These are phyloP conservation scores for Bimuria novae-zelandiae DNA, from an alignment of 2,329 filamentous ascomycete genomes.

Conservation along the genomic window DNA sequence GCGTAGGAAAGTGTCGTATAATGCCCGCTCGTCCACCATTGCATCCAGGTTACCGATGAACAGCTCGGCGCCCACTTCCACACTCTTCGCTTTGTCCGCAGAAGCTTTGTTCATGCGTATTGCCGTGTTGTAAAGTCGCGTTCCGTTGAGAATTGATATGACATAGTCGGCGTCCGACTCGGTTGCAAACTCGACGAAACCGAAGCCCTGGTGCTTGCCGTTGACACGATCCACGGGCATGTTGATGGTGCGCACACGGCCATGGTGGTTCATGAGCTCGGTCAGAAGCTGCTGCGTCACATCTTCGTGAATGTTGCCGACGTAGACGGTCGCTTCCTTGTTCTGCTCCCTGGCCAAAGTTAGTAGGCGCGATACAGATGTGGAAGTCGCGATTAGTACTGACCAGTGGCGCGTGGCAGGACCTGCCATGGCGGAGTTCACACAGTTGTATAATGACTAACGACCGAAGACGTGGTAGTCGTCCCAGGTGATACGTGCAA, in stretches of 20 bases:
- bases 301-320: constrained; percentile 97
- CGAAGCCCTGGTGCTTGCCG: constrained; percentile 95
- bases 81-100: constrained; percentile 91
- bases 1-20: constrained; percentile 92
- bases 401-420: constrained; percentile 75
- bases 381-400: constrained; percentile 18
- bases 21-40: constrained; percentile 92
- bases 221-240: constrained; percentile 98
- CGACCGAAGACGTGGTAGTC: neutral
- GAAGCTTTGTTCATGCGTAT: constrained; percentile 94
- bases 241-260: constrained; percentile 96
- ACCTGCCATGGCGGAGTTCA: constrained; percentile 59
- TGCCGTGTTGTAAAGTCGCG: constrained; percentile 89
- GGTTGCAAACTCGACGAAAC: constrained; percentile 97
- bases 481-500: neutral
- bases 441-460: too few relatives aligned
- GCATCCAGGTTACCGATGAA: constrained; percentile 95
- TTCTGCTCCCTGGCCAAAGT: constrained; percentile 70
- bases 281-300: constrained; percentile 88
- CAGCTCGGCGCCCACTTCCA: constrained; percentile 94
- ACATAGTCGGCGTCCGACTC: constrained; percentile 97
- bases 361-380: constrained; percentile 14
- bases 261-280: constrained; percentile 98
- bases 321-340: constrained; percentile 97
- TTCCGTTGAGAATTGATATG: constrained; percentile 93